Percentiles rank a stretch among this genome's conserved stretches.
phyloP scores from a whole-genome alignment of 2,329 filamentous ascomycete species.

The Thermothelomyces thermophilus region DNA sequence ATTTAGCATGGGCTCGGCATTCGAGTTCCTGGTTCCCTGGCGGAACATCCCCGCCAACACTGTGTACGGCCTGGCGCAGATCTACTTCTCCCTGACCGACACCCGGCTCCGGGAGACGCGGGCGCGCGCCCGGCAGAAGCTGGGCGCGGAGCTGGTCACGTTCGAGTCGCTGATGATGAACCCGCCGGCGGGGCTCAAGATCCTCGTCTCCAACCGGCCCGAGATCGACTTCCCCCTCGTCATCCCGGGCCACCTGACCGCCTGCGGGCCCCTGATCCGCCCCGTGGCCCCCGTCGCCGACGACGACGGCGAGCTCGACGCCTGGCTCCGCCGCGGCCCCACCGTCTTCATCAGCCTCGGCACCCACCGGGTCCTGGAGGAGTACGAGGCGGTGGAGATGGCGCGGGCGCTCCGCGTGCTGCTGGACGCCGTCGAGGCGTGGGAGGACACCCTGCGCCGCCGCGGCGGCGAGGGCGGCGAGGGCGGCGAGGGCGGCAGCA shows the following conservation, averaged over 20 bases:
- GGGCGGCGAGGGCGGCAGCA: too few relatives aligned
- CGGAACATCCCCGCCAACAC: slow-evolving; percentile 37
- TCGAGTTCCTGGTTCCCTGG: slow-evolving; percentile 41
- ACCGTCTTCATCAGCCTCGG: slow-evolving; percentile 46
- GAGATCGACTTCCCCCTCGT: slow-evolving; percentile 36
- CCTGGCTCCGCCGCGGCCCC: slow-evolving; percentile 37
- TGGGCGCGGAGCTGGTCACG: slow-evolving; percentile 10
- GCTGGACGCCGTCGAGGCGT: slow-evolving; percentile 26
- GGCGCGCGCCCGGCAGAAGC: slow-evolving; percentile 14
- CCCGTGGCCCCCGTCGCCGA: slow-evolving; percentile 29
- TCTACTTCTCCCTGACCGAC: slow-evolving; percentile 20
- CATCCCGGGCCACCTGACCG: slow-evolving; percentile 30
- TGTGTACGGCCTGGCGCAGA: slow-evolving; percentile 30
- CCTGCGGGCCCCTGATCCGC: slow-evolving; percentile 43
- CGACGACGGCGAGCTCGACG: slow-evolving; percentile 34
- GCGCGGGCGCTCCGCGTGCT: slow-evolving; percentile 32
- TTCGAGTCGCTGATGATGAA: slow-evolving; percentile 2
- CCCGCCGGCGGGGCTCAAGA: slow-evolving; percentile 17
- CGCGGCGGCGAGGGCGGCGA: too few relatives aligned
- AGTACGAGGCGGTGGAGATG: slow-evolving; percentile 34
- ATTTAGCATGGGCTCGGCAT: slow-evolving; percentile 39
- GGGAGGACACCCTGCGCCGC: too few relatives aligned
- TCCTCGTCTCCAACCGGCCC: slow-evolving; percentile 27
- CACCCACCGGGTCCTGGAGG: slow-evolving; percentile 30
- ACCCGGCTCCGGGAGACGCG: slow-evolving; percentile 12